Percentiles rank a stretch among this genome's conserved stretches.
These are phyloP conservation scores for Cladophialophora carrionii DNA, from an alignment of 2,329 filamentous ascomycete species.

Conservation along the genomic window DNA sequence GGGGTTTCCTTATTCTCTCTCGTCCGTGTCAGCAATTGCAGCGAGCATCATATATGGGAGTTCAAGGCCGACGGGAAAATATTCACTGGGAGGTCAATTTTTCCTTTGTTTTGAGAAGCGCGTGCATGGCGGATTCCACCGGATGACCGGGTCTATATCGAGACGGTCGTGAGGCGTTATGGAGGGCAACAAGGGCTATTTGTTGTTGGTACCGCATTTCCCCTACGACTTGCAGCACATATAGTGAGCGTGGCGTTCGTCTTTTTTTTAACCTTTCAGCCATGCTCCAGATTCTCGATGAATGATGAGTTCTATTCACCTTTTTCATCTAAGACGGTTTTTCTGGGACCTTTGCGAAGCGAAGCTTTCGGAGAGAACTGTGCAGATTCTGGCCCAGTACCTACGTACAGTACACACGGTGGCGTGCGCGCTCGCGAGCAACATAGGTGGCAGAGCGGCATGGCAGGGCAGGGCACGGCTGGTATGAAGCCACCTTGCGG, in stretches of 20 bases:
- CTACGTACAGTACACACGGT: no score
- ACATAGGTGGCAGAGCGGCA: no score
- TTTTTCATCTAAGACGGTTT: neutral
- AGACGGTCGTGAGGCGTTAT: conserved; percentile 3
- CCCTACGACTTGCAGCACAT: conserved; percentile 14
- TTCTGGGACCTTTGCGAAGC: no score
- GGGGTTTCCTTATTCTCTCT: neutral
- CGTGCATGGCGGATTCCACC: neutral
- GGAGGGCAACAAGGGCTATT: neutral
- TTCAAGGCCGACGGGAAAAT: conserved; percentile 10
- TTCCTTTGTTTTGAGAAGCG: neutral
- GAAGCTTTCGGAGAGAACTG: neutral
- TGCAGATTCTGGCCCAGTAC: neutral
- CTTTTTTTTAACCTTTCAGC: conserved; percentile 5
- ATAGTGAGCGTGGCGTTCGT: conserved; percentile 9
- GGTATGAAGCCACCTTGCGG: no score
- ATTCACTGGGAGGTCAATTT: conserved; percentile 2
- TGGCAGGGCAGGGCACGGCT: no score
- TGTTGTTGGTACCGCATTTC: neutral
- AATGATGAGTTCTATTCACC: conserved; percentile 12
- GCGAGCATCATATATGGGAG: conserved; percentile 21
- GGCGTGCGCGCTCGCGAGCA: no score
- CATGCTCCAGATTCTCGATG: conserved; percentile 11
- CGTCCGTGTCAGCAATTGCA: conserved; percentile 3
- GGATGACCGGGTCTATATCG: neutral